Evolutionary conservation across 2,329 filamentous ascomycete species (phyloP).

Genomic region (Fusarium nygamai): DNA sequence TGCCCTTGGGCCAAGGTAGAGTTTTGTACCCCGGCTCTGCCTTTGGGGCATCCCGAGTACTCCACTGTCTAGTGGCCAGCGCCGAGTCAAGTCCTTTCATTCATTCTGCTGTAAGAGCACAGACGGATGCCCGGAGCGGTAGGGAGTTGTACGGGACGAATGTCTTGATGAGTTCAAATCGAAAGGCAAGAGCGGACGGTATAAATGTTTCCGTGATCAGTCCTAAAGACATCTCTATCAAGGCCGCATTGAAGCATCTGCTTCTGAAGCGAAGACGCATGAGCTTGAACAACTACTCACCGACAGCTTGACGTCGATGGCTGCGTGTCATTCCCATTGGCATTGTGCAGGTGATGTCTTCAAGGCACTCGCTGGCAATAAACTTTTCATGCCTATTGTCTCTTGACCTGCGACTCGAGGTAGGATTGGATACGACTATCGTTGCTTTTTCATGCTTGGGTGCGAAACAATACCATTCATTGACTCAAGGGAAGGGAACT

Average conservation of each 20-base stretch:
- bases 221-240: not conserved
- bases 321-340: slow-evolving; percentile 4
- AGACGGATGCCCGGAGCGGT: slow-evolving; percentile 18
- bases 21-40: slow-evolving; percentile 34
- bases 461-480: slow-evolving; percentile 15
- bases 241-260: not conserved
- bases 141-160: not conserved
- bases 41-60: slow-evolving; percentile 21
- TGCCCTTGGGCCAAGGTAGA: slow-evolving; percentile 34
- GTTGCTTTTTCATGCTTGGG: slow-evolving; percentile 16
- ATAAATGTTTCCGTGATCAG: slow-evolving; percentile 1
- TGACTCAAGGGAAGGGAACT: slow-evolving; percentile 11
- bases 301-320: slow-evolving; percentile 25
- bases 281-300: slow-evolving; percentile 7
- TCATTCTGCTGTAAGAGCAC: slow-evolving; percentile 31
- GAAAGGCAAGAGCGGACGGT: not conserved
- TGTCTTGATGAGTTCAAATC: slow-evolving; percentile 2
- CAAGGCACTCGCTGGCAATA: slow-evolving; percentile 8
- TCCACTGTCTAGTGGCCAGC: slow-evolving; percentile 40
- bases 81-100: slow-evolving; percentile 37
- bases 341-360: slow-evolving; percentile 26
- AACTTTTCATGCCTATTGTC: slow-evolving; percentile 5
- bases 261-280: not conserved
- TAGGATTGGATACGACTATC: not conserved
- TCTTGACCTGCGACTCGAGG: slow-evolving; percentile 15